Evolutionary conservation across 208 protist genomes (phyloP).

Genomic region (Angomonas desouzai): DNA sequence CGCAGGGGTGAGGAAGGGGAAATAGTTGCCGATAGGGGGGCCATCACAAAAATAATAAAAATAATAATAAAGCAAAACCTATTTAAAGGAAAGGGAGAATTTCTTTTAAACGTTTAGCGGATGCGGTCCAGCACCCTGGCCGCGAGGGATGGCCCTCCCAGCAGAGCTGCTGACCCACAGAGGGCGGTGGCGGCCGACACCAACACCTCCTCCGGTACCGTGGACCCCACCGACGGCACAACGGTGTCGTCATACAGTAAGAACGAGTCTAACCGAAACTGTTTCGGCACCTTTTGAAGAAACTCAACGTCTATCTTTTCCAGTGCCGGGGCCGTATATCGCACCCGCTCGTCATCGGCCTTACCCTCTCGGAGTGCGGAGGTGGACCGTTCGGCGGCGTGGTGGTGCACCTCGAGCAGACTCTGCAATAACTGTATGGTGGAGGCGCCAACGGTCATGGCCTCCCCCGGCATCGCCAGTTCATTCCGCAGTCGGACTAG

Average conservation of each 20-base stretch:
- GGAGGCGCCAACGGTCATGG: constrained; percentile 41
- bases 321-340: constrained; percentile 21
- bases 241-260: constrained; percentile 35
- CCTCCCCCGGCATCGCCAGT: constrained; percentile 73
- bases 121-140: constrained; percentile 28
- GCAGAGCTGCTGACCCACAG: constrained; percentile 52
- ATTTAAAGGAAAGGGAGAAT: not conserved
- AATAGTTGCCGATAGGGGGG: too few species aligned
- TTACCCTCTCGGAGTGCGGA: too few species aligned
- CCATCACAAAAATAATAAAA: not conserved
- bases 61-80: constrained; percentile 10
- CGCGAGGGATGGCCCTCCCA: constrained; percentile 24
- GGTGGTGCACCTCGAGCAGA: constrained; percentile 3
- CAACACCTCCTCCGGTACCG: constrained; percentile 45
- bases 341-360: not conserved
- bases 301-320: constrained; percentile 16
- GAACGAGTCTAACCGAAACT: constrained; percentile 26
- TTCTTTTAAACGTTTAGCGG: constrained; percentile 1
- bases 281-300: constrained; percentile 19
- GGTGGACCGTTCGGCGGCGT: not conserved
- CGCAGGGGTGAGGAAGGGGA: too few species aligned
- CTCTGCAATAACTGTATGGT: constrained; percentile 19
- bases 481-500: constrained; percentile 15
- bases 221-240: not conserved
- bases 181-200: constrained; percentile 59